These are phyloP conservation scores for Boletales sp. DNA, from an alignment of 768 basidiomycete genomes.

Conservation along the genomic window DNA sequence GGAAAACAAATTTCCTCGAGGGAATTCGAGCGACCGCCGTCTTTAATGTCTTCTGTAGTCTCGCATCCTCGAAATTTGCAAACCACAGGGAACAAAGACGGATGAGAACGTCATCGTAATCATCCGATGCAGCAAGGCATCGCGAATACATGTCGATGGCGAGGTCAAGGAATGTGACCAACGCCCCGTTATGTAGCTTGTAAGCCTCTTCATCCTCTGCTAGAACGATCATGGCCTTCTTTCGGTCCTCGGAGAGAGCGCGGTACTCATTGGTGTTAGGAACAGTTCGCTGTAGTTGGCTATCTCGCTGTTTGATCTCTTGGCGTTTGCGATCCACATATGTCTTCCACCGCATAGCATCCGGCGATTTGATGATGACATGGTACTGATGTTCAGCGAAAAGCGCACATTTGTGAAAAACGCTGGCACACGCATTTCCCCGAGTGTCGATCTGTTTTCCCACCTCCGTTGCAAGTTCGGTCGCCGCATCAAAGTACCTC, in stretches of 20 bases:
- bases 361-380: slow-evolving; percentile 62
- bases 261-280: slow-evolving; percentile 15
- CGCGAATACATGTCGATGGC: slow-evolving; percentile 86
- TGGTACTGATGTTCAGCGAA: slow-evolving; percentile 91
- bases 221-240: slow-evolving; percentile 46
- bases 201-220: slow-evolving; percentile 50
- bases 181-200: slow-evolving; percentile 39
- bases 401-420: slow-evolving; percentile 79
- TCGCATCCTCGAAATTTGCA: slow-evolving; percentile 67
- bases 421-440: slow-evolving; percentile 42
- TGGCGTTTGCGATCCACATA: slow-evolving; percentile 70
- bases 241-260: slow-evolving; percentile 35
- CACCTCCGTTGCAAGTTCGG: slow-evolving; percentile 28
- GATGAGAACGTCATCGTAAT: slow-evolving; percentile 72
- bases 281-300: slow-evolving; percentile 27
- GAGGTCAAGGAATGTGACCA: slow-evolving; percentile 61
- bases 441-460: slow-evolving; percentile 19
- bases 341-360: slow-evolving; percentile 62
- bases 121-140: slow-evolving; percentile 65
- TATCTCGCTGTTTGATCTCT: slow-evolving; percentile 58
- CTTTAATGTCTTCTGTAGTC: slow-evolving; percentile 42
- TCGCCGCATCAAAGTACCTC: slow-evolving; percentile 69
- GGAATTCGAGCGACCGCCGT: slow-evolving; percentile 59
- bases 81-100: slow-evolving; percentile 92
- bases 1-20: slow-evolving; percentile 84